Evolutionary conservation across 768 basidiomycete species (phyloP), one percentile per base, ranked within the genome.

Genomic region (Russula sp.): DNA sequence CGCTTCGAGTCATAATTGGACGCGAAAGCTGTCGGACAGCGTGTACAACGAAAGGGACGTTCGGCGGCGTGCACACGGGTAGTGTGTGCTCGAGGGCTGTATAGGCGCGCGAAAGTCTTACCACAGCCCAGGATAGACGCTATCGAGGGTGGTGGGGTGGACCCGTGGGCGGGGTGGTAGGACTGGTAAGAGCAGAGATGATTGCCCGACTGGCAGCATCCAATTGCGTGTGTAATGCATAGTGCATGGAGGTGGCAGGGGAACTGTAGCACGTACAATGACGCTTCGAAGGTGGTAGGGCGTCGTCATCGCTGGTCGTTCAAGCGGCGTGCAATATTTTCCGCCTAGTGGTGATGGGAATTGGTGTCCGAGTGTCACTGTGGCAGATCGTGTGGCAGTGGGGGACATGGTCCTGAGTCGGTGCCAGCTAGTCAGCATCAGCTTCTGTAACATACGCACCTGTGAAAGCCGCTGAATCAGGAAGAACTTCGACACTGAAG

Each of bases 1-100:
- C 90, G 83, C 75, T 89, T 90, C 53, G 90, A 79, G 72, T 91
- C 90, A 67, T 91, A 89, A 65, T 87, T 89, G 53, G 90, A 82
- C 3, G 85, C 84, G 73, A 92, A 92, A 16, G 87, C 87, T 6
- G 88, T 87, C 6, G 89, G 85, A 63, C 90, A 92, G 4, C 75
- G 72, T 1, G 71, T 75, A 68, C 90, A 90, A 18, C 82, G 80
- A 73, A 80, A 87, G 1, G 89, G 88, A 9, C 88, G 83, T 67
- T 87, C 83, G 0, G 78, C 72, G 5, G 86, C 78, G 69, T 91
- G 89, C 34, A 83, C 73, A 46, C 84, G 84, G 69, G 89, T 46
- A 22, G 44, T 84, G 73, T 92, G 90, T 3, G 83, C 80, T 6
- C 89, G 87, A 9, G 92, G 80, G 67, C 78, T 82, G 73, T 84